A percentile compares a stretch with the other conserved stretches of the same genome.
Evolutionary conservation across 164 flowering plant species (phyloP).

Genomic region (Taxillus chinensis): DNA sequence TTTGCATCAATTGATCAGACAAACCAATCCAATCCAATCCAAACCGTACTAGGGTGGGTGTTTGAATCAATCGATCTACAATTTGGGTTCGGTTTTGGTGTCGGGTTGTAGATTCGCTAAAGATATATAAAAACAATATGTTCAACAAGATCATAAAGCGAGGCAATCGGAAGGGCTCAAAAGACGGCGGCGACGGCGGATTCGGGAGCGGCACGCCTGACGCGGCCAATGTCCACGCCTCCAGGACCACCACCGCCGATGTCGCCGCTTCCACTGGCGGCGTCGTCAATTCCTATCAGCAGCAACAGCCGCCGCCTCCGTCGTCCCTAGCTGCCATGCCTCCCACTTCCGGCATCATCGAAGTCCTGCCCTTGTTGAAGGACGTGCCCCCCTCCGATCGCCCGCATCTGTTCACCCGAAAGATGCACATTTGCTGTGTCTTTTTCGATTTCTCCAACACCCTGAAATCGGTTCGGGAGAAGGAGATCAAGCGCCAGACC

Average conservation of each 20-base stretch:
- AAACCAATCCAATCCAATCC: no score
- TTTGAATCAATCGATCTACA: not conserved
- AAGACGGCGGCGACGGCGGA: slow-evolving; percentile 18
- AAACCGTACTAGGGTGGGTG: not conserved
- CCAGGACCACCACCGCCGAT: slow-evolving; percentile 14
- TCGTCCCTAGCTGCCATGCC: not conserved
- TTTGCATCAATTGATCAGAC: no score
- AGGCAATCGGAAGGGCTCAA: slow-evolving; percentile 30
- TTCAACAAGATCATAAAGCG: slow-evolving; percentile 43
- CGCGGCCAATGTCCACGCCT: slow-evolving; percentile 28
- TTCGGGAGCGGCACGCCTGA: slow-evolving; percentile 6
- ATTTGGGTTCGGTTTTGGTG: not conserved
- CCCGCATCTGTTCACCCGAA: slow-evolving; percentile 28
- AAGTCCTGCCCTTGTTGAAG: slow-evolving; percentile 32
- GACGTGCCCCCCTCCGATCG: slow-evolving; percentile 35
- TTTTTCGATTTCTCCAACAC: slow-evolving; percentile 34
- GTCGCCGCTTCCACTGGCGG: slow-evolving; percentile 2
- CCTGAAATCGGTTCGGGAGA: slow-evolving; percentile 29
- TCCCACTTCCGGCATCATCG: slow-evolving; percentile 17
- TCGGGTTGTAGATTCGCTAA: not conserved
- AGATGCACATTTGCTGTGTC: slow-evolving; percentile 33
- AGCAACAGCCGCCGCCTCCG: not conserved
- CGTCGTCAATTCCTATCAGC: not conserved
- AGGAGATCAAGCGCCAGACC: slow-evolving; percentile 37
- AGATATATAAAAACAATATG: slow-evolving; percentile 19